Evolutionary conservation across 441 rosid genomes (phyloP), one percentile per base, ranked within the genome.

Genomic region (Erodium moschatum): DNA sequence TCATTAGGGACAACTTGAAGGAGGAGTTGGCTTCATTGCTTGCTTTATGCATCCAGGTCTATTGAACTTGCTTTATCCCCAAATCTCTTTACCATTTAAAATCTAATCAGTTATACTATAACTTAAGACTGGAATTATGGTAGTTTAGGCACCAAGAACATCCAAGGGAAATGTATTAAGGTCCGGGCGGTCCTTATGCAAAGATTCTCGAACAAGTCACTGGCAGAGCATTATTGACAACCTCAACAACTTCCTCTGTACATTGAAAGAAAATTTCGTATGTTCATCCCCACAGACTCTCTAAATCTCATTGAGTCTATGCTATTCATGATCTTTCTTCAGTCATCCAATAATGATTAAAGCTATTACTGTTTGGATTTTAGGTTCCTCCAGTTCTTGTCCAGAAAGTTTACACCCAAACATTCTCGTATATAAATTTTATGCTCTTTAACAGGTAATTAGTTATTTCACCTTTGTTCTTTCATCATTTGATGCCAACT

Each of bases 101-200:
- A 24, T 61, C 1, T 3, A 4, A 12, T 29, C 38, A 24, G 7
- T 61, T 24, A 1, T 61, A 10, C 2, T 10, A 24, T 27, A 61
- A 61, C 2, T 29, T 3, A 29, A 29, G 31, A 12, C 24, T 60
- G 29, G 6, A 35, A 35, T 35, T 65, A 67, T 83, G 76, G 60
- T 74, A 68, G 75, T 69, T 68, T 73, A 95, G 99, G 99, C 98
- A 61, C 64, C 64, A 13, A 61, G 35, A 61, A 61, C 64, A 12
- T 61, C 64, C 64, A 61, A 61, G 64, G 64, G 64, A 77, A 81
- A 85, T 70, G 91, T 75, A 66, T 80, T 95, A 69, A 84, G 98
- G 82, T 91, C 99, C 75, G 99, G 96, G 69, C 77, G 89, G 81
- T 95, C 98, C 68, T 87, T 90, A 20, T 85, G 96, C 66, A 95